A percentile compares a stretch with the other conserved stretches of the same genome.
These are phyloP conservation scores for Staphylotrichum longicolle DNA, from an alignment of 495 filamentous ascomycete genomes.

Conservation along the genomic window DNA sequence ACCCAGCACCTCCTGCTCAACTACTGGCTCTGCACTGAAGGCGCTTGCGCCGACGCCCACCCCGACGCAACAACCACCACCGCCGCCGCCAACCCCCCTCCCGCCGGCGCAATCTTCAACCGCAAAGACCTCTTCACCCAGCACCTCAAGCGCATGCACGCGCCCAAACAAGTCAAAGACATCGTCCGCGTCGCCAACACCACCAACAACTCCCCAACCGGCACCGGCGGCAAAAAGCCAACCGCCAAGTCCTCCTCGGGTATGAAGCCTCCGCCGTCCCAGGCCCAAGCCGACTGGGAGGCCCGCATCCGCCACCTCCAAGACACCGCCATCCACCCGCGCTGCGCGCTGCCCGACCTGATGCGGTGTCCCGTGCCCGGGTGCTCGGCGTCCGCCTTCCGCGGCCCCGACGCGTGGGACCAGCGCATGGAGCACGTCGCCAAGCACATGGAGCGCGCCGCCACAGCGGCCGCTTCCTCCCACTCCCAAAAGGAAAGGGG, in stretches of 20 bases:
- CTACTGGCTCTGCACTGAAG: slow-evolving; percentile 78
- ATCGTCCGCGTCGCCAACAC: neutral
- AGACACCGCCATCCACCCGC: slow-evolving; percentile 55
- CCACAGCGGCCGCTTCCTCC: neutral
- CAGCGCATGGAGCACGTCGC: slow-evolving; percentile 89
- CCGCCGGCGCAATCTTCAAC: slow-evolving; percentile 70
- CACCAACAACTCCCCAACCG: slow-evolving; percentile 1
- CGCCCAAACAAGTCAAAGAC: slow-evolving; percentile 40
- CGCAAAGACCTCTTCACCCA: slow-evolving; percentile 92
- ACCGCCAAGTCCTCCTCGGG: too few relatives aligned
- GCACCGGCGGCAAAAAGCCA: neutral
- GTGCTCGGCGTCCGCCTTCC: slow-evolving; percentile 57
- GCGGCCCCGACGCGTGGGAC: slow-evolving; percentile 69
- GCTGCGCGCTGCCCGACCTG: slow-evolving; percentile 58
- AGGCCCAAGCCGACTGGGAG: slow-evolving; percentile 36
- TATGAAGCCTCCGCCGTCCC: too few relatives aligned
- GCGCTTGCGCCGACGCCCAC: slow-evolving; percentile 51
- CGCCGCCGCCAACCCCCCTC: slow-evolving; percentile 15
- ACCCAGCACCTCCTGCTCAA: slow-evolving; percentile 77
- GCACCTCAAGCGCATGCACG: slow-evolving; percentile 84
- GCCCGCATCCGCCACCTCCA: slow-evolving; percentile 49
- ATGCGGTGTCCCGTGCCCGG: slow-evolving; percentile 62
- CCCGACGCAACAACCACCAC: slow-evolving; percentile 6
- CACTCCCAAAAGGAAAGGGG: too few relatives aligned
- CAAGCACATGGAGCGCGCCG: slow-evolving; percentile 64